These are phyloP conservation scores for Gentiana macrophylla DNA, from an alignment of 257 asterid species.

Conservation along the genomic window DNA sequence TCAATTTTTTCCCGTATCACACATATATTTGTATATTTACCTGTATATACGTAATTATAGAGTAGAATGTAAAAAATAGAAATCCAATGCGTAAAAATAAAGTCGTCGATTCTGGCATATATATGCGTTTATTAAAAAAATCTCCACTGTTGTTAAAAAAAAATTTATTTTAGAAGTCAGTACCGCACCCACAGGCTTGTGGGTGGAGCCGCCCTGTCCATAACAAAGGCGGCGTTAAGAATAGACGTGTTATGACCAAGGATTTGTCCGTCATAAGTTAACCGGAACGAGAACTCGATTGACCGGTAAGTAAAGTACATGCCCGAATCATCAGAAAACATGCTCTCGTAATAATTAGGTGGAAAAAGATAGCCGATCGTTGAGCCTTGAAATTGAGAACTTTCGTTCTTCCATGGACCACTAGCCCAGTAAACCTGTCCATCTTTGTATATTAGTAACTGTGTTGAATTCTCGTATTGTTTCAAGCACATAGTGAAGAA, in stretches of 20 bases:
- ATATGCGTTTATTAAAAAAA: too few relatives aligned
- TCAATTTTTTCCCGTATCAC: too few relatives aligned
- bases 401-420: conserved; percentile 10
- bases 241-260: not conserved
- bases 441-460: not conserved
- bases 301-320: conserved; percentile 10
- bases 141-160: too few relatives aligned
- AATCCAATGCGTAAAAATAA: too few relatives aligned
- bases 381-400: not conserved
- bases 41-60: too few relatives aligned
- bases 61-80: too few relatives aligned
- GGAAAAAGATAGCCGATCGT: not conserved
- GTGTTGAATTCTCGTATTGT: not conserved
- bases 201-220: too few relatives aligned
- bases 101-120: too few relatives aligned
- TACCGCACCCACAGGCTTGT: too few relatives aligned
- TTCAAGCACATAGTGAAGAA: not conserved
- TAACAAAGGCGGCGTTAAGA: not conserved
- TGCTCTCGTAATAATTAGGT: not conserved
- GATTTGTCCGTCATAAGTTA: conserved; percentile 9
- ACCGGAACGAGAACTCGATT: not conserved
- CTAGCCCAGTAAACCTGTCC: conserved; percentile 1
- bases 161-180: too few relatives aligned
- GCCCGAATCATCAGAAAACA: not conserved
- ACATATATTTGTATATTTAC: too few relatives aligned